Percentiles rank a stretch among this genome's conserved stretches.
Conservation (phyloP, 495 filamentous ascomycete species). For the Aspergillus nanangensis region DNA sequence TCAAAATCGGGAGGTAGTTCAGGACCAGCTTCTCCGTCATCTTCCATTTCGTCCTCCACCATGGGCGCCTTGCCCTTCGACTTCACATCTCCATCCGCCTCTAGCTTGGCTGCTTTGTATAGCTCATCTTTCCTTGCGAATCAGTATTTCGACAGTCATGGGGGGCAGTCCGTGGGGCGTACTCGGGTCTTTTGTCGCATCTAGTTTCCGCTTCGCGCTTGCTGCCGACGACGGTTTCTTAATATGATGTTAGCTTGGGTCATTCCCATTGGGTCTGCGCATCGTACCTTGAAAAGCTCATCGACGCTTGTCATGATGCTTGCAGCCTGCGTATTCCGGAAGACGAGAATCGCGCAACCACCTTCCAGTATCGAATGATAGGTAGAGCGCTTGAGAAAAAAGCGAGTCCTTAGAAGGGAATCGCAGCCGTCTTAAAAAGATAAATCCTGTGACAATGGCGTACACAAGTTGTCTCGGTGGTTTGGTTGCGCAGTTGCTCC, state of each 20-base stretch:
- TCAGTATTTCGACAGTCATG: slow-evolving; percentile 16
- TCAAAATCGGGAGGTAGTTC: slow-evolving; percentile 63
- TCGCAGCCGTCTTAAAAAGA: neutral
- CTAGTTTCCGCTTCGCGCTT: slow-evolving; percentile 71
- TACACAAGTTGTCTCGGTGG: neutral
- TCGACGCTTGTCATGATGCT: slow-evolving; percentile 69
- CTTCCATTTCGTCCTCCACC: slow-evolving; percentile 56
- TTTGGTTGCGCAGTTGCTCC: slow-evolving; percentile 22
- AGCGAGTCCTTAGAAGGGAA: neutral
- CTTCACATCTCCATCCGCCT: slow-evolving; percentile 55
- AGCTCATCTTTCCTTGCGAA: slow-evolving; percentile 52
- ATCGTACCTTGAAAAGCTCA: slow-evolving; percentile 74
- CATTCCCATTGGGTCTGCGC: neutral
- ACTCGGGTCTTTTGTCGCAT: slow-evolving; percentile 68
- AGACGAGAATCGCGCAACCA: neutral
- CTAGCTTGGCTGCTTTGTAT: slow-evolving; percentile 83
- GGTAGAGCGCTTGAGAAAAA: neutral
- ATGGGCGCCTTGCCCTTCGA: slow-evolving; percentile 56
- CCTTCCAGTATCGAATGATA: slow-evolving; percentile 1
- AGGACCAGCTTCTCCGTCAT: slow-evolving; percentile 65
- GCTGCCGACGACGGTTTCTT: slow-evolving; percentile 42
- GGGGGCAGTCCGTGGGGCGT: slow-evolving; percentile 21
- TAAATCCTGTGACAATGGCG: neutral
- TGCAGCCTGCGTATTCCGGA: slow-evolving; percentile 10
- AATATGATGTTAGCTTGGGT: slow-evolving; percentile 12